These are phyloP conservation scores for Cladophialophora bantiana DNA, from an alignment of 2,329 filamentous ascomycete species.

Conservation along the genomic window DNA sequence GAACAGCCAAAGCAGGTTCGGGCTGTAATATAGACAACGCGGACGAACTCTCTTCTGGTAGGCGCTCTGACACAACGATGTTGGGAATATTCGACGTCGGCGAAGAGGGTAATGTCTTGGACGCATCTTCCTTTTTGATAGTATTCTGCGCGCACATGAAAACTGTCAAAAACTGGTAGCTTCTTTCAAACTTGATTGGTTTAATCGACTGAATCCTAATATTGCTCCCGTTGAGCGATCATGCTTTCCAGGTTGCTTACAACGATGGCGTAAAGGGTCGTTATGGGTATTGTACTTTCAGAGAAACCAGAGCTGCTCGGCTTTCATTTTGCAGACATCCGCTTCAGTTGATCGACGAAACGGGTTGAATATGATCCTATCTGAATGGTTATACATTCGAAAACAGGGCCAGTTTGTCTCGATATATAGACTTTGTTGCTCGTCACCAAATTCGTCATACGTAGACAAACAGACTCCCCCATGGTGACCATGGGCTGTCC, in stretches of 20 bases:
- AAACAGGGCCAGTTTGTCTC: neutral
- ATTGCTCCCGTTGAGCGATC: neutral
- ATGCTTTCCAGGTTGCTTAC: neutral
- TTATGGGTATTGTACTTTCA: neutral
- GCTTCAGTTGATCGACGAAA: neutral
- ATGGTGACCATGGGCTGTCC: neutral
- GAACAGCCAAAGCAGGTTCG: neutral
- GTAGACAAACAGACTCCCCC: neutral
- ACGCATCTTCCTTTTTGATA: neutral
- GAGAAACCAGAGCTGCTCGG: slow-evolving; percentile 13
- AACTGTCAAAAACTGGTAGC: slow-evolving; percentile 6
- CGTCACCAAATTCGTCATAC: neutral
- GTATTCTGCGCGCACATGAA: neutral
- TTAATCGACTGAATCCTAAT: neutral
- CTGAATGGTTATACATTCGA: neutral
- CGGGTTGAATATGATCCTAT: neutral
- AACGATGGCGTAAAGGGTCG: neutral
- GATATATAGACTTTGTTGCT: neutral
- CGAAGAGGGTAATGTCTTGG: neutral
- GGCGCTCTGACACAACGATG: neutral
- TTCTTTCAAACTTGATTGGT: too few relatives aligned
- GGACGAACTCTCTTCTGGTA: neutral
- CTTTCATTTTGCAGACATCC: slow-evolving; percentile 1
- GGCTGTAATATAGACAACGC: neutral
- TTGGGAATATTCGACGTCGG: neutral